Conservation (phyloP, 1,139 yeast genomes). For the Candida buenavistaensis region DNA sequence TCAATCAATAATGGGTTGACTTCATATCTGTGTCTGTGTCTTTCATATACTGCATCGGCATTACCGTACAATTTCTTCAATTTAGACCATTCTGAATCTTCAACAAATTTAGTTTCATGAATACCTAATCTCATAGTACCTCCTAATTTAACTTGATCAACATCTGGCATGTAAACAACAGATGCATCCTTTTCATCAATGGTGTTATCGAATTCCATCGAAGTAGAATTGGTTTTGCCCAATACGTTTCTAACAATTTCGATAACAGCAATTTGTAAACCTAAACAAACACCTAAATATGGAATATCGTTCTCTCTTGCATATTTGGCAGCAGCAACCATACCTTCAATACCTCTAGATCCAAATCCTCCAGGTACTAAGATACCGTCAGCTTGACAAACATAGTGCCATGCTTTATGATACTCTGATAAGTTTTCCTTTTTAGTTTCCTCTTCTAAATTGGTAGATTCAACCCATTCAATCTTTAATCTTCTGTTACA, state of each 20-base stretch:
- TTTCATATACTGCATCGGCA: slow-evolving; percentile 70
- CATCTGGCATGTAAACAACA: slow-evolving; percentile 98
- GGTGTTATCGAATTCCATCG: slow-evolving; percentile 78
- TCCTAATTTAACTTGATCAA: slow-evolving; percentile 92
- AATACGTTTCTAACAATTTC: slow-evolving; percentile 86
- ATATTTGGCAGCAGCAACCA: slow-evolving; percentile 96
- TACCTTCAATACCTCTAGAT: slow-evolving; percentile 95
- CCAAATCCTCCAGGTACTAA: slow-evolving; percentile 99
- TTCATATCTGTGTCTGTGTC: slow-evolving; percentile 99
- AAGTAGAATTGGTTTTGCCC: slow-evolving; percentile 68
- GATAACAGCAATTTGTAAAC: slow-evolving; percentile 95
- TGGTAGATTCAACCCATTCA: slow-evolving; percentile 94
- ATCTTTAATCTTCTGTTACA: slow-evolving; percentile 82
- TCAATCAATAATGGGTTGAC: slow-evolving; percentile 82
- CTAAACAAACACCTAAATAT: slow-evolving; percentile 94
- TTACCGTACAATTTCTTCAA: slow-evolving; percentile 83
- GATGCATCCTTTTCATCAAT: slow-evolving; percentile 67
- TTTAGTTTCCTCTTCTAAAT: slow-evolving; percentile 75
- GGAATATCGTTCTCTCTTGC: slow-evolving; percentile 95
- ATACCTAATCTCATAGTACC: slow-evolving; percentile 99
- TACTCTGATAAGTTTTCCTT: slow-evolving; percentile 67
- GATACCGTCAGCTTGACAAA: slow-evolving; percentile 95
- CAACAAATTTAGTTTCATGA: slow-evolving; percentile 82
- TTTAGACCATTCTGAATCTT: slow-evolving; percentile 65
- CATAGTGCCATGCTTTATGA: slow-evolving; percentile 94